Base-by-base conservation (phyloP, 2,329 filamentous ascomycete genomes). In the Aureobasidium subglaciale region DNA sequence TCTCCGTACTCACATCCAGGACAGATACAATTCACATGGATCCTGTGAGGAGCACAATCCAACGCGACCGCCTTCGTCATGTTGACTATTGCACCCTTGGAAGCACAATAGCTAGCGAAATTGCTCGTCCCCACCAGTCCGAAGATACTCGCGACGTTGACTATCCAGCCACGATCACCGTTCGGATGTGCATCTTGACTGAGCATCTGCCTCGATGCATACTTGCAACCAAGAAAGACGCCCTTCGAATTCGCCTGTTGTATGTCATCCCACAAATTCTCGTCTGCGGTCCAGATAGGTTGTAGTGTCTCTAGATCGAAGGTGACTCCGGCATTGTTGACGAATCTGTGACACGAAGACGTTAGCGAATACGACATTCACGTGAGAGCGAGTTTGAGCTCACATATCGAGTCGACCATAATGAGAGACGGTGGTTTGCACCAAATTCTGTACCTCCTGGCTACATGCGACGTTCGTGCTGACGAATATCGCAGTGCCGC, bases 1-100 rank as follows among this genome's bases (percentile, higher is more conserved):
- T 16, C 13, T 29, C 37, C n/a, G 10, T 10, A 63, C 67, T 64
- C 59, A 70, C 69, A 76, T 1, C 73, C 73, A 5, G 73, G 73
- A 59, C 70, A 73, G 15, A 75, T 59, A 2, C 68, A 65, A 58
- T 76, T 75, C 56, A 65, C 67, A 55, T 74, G 69, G 35, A 77
- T 72, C 11, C 66, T 63, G 29, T 75, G 62, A 34, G 64, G 63
- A 2, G 70, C 73, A 55, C 73, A 73, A 50, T 75, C 72, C n/a
- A 75, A 58, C 2, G 73, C 73, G n/a, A 75, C 65, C 52, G 72
- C 68, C 50, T 72, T 74, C 7, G 75, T 78, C 41, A 80, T 65
- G 38, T 71, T 66, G 9, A 73, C 65, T 6, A 77, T 74, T 0
- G 74, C 76, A 9, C 72, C 73, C 59, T 79, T 79, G 38, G 68